These are phyloP conservation scores for Termitomyces sp. DNA, from an alignment of 768 basidiomycete genomes.

Conservation along the genomic window DNA sequence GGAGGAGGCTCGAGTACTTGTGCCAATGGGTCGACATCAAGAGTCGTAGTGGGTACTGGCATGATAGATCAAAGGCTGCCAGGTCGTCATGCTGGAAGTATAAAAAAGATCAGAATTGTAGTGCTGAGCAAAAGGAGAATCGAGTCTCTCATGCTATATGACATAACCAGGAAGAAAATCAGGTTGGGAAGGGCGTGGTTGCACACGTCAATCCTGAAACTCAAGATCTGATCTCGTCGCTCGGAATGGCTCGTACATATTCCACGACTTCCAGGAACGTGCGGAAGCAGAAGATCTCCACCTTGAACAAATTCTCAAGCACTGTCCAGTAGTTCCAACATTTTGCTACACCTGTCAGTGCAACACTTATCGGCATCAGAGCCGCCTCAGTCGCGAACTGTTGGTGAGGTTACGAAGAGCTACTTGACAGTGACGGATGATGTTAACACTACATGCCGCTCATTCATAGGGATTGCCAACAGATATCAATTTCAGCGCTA, in stretches of 20 bases:
- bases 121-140: constrained; percentile 1
- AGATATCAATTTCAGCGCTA: neutral
- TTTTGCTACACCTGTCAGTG: neutral
- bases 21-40: constrained; percentile 45
- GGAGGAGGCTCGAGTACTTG: constrained; percentile 45
- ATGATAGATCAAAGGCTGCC: neutral
- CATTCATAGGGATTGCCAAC: neutral
- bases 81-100: neutral
- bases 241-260: neutral
- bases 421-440: neutral
- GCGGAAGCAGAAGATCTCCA: neutral
- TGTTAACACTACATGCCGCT: neutral
- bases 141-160: constrained; percentile 9
- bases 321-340: neutral
- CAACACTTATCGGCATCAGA: neutral
- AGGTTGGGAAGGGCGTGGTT: neutral
- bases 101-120: constrained; percentile 4
- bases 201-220: constrained; percentile 3
- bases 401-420: neutral
- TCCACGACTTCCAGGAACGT: neutral
- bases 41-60: constrained; percentile 2
- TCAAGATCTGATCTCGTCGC: neutral
- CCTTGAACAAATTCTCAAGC: neutral
- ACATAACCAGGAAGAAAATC: constrained; percentile 7
- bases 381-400: neutral